Evolutionary conservation across 768 basidiomycete species (phyloP).

Genomic region (Infundibulicybe gibba): DNA sequence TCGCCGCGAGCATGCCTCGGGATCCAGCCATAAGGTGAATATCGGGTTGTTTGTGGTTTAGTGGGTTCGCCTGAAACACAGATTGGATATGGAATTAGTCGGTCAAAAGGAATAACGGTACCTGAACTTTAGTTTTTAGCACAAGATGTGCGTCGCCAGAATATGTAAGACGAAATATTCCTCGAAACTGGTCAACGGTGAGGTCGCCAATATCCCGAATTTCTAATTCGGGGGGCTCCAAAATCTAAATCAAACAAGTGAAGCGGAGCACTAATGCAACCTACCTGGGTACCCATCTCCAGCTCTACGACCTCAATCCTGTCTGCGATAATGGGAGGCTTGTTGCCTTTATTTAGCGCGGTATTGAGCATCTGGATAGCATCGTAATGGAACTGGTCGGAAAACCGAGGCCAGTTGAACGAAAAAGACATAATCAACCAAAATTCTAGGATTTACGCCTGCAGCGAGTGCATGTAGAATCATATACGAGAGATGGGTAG

Average conservation of each 20-base stretch:
- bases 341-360: slow-evolving; percentile 96
- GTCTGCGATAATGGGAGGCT: slow-evolving; percentile 96
- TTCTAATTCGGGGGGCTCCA: slow-evolving; percentile 92
- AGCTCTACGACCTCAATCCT: slow-evolving; percentile 96
- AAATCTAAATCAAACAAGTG: slow-evolving; percentile 3
- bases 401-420: slow-evolving; percentile 97
- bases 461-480: no score
- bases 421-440: slow-evolving; percentile 67
- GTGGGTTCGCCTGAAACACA: slow-evolving; percentile 76
- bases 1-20: slow-evolving; percentile 88
- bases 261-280: slow-evolving; percentile 11
- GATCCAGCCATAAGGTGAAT: slow-evolving; percentile 84
- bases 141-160: slow-evolving; percentile 90
- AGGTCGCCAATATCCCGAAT: slow-evolving; percentile 97
- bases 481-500: no score
- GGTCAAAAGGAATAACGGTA: slow-evolving; percentile 24
- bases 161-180: slow-evolving; percentile 95
- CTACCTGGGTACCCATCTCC: slow-evolving; percentile 97
- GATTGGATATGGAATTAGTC: not conserved
- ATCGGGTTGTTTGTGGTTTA: slow-evolving; percentile 89
- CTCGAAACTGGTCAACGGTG: slow-evolving; percentile 92
- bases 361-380: slow-evolving; percentile 95
- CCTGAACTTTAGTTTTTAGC: slow-evolving; percentile 90
- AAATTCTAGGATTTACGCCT: no score
- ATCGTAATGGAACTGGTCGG: slow-evolving; percentile 94